Percentiles rank a stretch among this genome's conserved stretches.
Conservation (phyloP, 495 filamentous ascomycete species). For the Penicillium atrosanguineum region DNA sequence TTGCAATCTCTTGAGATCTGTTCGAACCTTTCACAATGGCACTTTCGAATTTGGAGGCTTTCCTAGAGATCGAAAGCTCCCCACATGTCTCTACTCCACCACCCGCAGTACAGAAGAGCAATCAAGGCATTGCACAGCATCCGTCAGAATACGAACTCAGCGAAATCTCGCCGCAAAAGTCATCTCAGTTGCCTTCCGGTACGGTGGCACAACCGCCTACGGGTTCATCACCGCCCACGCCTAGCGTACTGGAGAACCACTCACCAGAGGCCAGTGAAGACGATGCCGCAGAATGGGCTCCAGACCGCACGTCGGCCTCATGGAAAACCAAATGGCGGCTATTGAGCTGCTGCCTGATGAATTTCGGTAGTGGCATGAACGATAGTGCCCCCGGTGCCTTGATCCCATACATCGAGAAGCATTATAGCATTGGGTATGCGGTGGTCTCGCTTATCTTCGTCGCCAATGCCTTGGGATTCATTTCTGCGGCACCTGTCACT, state of each 20-base stretch:
- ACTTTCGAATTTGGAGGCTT: conserved; percentile 23
- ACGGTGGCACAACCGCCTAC: conserved; percentile 1
- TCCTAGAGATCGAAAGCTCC: conserved; percentile 36
- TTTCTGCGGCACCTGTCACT: conserved; percentile 64
- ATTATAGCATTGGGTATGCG: conserved; percentile 71
- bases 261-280: conserved; percentile 28
- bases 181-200: conserved; percentile 11
- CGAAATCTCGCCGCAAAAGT: conserved; percentile 28
- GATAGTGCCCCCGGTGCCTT: conserved; percentile 69
- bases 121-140: conserved; percentile 23
- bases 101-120: conserved; percentile 30
- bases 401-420: conserved; percentile 70
- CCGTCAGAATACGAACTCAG: conserved; percentile 33
- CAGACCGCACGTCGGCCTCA: conserved; percentile 37
- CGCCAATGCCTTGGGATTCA: conserved; percentile 73
- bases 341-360: conserved; percentile 39
- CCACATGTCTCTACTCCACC: conserved; percentile 29
- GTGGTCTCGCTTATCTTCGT: conserved; percentile 79
- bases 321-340: conserved; percentile 48
- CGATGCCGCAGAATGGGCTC: conserved; percentile 58
- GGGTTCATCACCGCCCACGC: conserved; percentile 4
- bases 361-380: conserved; percentile 56
- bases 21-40: conserved; percentile 19
- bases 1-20: not conserved
- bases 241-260: conserved; percentile 54